These are phyloP conservation scores for Coemansia sp. DNA, from an alignment of 192 early-diverging fungal genomes.

Conservation along the genomic window DNA sequence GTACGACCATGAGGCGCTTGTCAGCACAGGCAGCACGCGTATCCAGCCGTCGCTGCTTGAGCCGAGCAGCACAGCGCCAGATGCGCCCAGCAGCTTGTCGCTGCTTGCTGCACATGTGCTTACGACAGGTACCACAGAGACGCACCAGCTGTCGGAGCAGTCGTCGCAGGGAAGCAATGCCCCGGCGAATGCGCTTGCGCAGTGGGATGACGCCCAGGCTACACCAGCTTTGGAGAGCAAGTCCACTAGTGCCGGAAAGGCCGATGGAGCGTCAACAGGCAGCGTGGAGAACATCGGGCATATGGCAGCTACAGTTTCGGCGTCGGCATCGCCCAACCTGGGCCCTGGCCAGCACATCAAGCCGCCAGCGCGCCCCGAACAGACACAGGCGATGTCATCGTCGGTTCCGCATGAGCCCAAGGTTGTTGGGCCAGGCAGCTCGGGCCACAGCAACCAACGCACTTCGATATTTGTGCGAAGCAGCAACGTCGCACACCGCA, in stretches of 20 bases:
- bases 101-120: background rate
- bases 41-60: background rate
- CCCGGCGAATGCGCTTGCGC: slow-evolving; percentile 19
- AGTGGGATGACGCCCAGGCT: slow-evolving; percentile 27
- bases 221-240: slow-evolving; percentile 1
- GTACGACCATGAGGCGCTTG: slow-evolving; percentile 43
- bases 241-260: background rate
- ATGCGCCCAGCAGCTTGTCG: background rate
- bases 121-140: background rate
- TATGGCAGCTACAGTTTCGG: slow-evolving; percentile 13
- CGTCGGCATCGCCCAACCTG: slow-evolving; percentile 42
- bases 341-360: slow-evolving; percentile 24
- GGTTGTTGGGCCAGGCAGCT: slow-evolving; percentile 4
- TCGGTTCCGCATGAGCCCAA: slow-evolving; percentile 34
- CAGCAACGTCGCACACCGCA: slow-evolving; percentile 19
- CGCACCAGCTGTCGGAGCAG: background rate
- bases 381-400: slow-evolving; percentile 14
- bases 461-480: slow-evolving; percentile 31
- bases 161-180: slow-evolving; percentile 13
- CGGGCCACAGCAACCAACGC: slow-evolving; percentile 14
- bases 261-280: slow-evolving; percentile 9
- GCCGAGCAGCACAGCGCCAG: background rate
- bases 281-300: slow-evolving; percentile 23
- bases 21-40: slow-evolving; percentile 15
- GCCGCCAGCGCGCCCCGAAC: slow-evolving; percentile 21